Percentiles rank a stretch among this genome's conserved stretches.
These are phyloP conservation scores for Hypomyces perniciosus DNA, from an alignment of 2,329 filamentous ascomycete genomes.

Conservation along the genomic window DNA sequence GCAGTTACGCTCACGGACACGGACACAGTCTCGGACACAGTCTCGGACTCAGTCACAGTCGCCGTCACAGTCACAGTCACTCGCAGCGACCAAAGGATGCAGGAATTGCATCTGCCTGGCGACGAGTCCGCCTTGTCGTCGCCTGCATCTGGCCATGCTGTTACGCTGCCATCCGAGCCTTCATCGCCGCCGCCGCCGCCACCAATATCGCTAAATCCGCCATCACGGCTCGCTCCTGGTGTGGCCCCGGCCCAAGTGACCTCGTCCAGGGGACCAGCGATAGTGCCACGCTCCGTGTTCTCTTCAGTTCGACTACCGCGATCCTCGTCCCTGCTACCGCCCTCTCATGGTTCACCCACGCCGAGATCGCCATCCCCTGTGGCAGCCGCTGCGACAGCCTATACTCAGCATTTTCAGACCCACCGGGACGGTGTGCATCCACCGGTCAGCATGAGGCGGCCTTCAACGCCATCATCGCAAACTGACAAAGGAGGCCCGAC, in stretches of 20 bases:
- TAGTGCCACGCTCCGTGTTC: constrained; percentile 23
- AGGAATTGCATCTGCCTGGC: constrained; percentile 19
- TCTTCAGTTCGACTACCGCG: constrained; percentile 32
- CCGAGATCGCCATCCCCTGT: constrained; percentile 14
- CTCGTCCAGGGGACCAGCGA: constrained; percentile 17
- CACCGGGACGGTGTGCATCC: constrained; percentile 10
- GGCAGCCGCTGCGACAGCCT: constrained; percentile 11
- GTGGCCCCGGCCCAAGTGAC: constrained; percentile 2
- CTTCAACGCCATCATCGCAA: constrained; percentile 16
- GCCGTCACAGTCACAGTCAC: not conserved
- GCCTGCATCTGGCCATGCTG: constrained; percentile 2
- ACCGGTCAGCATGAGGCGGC: constrained; percentile 12
- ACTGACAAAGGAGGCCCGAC: constrained; percentile 14
- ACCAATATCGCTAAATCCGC: constrained; percentile 6
- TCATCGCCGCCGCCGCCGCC: constrained; percentile 8
- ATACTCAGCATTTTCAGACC: constrained; percentile 1
- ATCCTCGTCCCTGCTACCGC: constrained; percentile 39
- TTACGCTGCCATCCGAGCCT: not conserved
- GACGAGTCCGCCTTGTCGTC: constrained; percentile 13
- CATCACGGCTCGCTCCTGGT: constrained; percentile 4
- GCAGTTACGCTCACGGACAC: not conserved
- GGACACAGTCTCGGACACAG: not conserved
- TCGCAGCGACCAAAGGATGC: constrained; percentile 19
- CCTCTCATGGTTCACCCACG: constrained; percentile 23
- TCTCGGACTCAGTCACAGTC: too few species aligned